These are phyloP conservation scores for Fusarium pininemorale DNA, from an alignment of 2,329 filamentous ascomycete species.

Conservation along the genomic window DNA sequence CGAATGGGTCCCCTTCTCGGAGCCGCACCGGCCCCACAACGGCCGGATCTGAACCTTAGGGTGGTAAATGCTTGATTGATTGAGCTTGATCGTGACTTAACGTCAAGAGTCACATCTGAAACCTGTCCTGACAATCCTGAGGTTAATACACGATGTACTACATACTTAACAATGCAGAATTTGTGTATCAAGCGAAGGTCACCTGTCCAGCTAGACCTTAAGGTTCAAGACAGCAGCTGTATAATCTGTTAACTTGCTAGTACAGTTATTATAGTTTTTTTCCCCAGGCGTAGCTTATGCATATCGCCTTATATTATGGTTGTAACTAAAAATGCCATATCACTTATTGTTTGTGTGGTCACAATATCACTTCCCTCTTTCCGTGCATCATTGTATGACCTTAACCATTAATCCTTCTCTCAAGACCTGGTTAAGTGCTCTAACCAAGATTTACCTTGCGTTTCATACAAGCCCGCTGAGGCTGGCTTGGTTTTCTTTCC, in stretches of 20 bases:
- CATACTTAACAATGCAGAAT: background rate
- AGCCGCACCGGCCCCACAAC: constrained; percentile 17
- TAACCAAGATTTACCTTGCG: background rate
- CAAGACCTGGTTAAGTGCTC: background rate
- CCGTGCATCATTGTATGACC: background rate
- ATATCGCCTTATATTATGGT: background rate
- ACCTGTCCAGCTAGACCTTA: background rate
- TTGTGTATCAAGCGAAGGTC: background rate
- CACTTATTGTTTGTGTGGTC: too few relatives aligned
- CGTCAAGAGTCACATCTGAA: background rate
- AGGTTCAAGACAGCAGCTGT: background rate
- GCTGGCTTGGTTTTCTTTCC: background rate
- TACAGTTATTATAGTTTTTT: background rate
- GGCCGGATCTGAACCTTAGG: background rate
- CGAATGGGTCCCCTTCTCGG: background rate
- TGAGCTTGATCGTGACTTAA: background rate
- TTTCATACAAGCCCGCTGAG: background rate
- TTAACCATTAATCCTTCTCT: background rate
- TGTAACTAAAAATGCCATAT: background rate
- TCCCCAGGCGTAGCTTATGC: too few relatives aligned
- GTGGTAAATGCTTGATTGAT: background rate
- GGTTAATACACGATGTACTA: background rate
- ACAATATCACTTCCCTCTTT: background rate
- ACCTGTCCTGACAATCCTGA: background rate
- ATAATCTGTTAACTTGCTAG: background rate